These are phyloP conservation scores for Gnaphalium uliginosum DNA, from an alignment of 129 eudicot genomes.

Conservation along the genomic window DNA sequence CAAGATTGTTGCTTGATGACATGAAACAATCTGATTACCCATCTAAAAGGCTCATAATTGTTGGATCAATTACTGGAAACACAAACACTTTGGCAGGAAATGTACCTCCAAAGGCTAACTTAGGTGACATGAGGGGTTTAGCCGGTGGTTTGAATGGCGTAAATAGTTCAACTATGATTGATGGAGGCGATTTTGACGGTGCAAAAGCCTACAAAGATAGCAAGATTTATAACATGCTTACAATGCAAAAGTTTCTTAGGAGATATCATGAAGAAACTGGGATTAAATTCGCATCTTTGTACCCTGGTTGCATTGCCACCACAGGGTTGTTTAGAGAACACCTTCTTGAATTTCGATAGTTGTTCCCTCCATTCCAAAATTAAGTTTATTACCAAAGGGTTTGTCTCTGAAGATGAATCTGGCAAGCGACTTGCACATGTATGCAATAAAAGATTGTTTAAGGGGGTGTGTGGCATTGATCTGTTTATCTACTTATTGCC, in stretches of 20 bases:
- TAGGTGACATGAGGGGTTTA: constrained; percentile 76
- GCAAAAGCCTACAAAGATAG: constrained; percentile 89
- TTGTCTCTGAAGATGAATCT: constrained; percentile 75
- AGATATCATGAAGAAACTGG: constrained; percentile 89
- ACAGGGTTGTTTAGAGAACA: constrained; percentile 92
- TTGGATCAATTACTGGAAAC: constrained; percentile 86
- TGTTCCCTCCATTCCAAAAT: constrained; percentile 92
- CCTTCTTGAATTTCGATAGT: constrained; percentile 64
- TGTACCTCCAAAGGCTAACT: constrained; percentile 75
- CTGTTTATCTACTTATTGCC: not conserved
- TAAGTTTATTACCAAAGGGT: constrained; percentile 84
- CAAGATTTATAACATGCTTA: constrained; percentile 84
- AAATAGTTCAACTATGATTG: constrained; percentile 82
- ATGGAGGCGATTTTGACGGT: constrained; percentile 72
- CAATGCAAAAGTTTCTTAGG: constrained; percentile 86
- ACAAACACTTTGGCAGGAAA: constrained; percentile 76
- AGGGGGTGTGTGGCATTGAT: not conserved
- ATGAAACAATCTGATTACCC: constrained; percentile 82
- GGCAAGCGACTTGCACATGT: constrained; percentile 94
- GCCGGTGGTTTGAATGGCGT: constrained; percentile 67
- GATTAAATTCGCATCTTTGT: constrained; percentile 76
- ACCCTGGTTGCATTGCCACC: constrained; percentile 90
- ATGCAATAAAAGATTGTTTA: not conserved
- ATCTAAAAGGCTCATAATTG: constrained; percentile 70
- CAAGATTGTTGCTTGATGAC: constrained; percentile 67